Evolutionary conservation across 2,329 filamentous ascomycete species (phyloP).

Genomic region (Fusarium zealandicum): DNA sequence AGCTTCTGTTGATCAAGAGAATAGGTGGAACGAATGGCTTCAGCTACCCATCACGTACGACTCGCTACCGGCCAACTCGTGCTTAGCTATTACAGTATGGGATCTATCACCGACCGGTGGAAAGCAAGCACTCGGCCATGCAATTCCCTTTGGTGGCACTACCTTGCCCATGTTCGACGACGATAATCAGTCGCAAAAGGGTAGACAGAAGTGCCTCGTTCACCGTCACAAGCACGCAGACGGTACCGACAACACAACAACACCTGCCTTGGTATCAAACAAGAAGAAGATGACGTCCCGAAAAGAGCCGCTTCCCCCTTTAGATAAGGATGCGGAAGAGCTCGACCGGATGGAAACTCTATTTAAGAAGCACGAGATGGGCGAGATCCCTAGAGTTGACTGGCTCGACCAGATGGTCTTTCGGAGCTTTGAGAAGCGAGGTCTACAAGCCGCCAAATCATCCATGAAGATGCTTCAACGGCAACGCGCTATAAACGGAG

Average conservation of each 20-base stretch:
- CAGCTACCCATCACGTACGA: slow-evolving; percentile 85
- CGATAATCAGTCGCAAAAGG: slow-evolving; percentile 90
- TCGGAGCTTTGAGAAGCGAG: slow-evolving; percentile 82
- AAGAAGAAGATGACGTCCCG: slow-evolving; percentile 61
- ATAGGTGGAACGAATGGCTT: slow-evolving; percentile 95
- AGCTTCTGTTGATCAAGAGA: slow-evolving; percentile 18
- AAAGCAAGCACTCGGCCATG: slow-evolving; percentile 73
- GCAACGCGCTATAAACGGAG: slow-evolving; percentile 52
- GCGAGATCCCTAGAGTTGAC: slow-evolving; percentile 88
- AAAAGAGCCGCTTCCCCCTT: slow-evolving; percentile 56
- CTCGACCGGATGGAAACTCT: slow-evolving; percentile 87
- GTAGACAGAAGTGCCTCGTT: slow-evolving; percentile 87
- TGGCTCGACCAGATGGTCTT: slow-evolving; percentile 98
- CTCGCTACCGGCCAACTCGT: slow-evolving; percentile 79
- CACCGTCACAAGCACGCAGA: slow-evolving; percentile 86
- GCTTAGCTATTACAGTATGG: slow-evolving; percentile 93
- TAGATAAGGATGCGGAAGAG: slow-evolving; percentile 80
- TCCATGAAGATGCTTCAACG: slow-evolving; percentile 66
- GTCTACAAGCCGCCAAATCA: slow-evolving; percentile 68
- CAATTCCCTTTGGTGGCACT: slow-evolving; percentile 92
- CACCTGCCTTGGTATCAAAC: slow-evolving; percentile 70
- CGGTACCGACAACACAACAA: slow-evolving; percentile 80
- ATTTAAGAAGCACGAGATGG: slow-evolving; percentile 98
- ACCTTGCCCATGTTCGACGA: slow-evolving; percentile 91
- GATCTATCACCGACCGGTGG: slow-evolving; percentile 85